Percentiles rank a stretch among this genome's conserved stretches.
phyloP scores from a whole-genome alignment of 495 filamentous ascomycete species.

The Trichoderma orchidacearum region DNA sequence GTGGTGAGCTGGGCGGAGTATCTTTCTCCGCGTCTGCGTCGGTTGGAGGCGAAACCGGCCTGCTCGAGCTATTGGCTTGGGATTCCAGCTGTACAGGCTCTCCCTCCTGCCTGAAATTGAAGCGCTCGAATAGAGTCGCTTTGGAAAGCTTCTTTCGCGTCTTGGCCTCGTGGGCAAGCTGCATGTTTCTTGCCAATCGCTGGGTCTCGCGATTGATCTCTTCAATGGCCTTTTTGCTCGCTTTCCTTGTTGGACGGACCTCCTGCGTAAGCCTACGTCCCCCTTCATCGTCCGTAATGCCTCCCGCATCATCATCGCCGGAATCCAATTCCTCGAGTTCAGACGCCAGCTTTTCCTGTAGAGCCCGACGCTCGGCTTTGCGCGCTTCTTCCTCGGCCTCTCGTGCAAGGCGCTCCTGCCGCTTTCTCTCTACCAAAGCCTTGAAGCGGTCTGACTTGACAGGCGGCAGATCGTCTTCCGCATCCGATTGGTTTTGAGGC shows the following conservation, averaged over 20 bases:
- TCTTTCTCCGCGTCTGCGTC: slow-evolving; percentile 28
- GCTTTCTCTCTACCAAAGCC: slow-evolving; percentile 58
- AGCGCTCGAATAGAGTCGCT: slow-evolving; percentile 67
- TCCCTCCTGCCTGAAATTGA: slow-evolving; percentile 48
- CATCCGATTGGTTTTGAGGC: slow-evolving; percentile 7
- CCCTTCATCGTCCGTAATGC: slow-evolving; percentile 40
- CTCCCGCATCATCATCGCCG: slow-evolving; percentile 18
- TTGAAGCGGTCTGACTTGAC: slow-evolving; percentile 44
- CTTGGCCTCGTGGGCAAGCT: slow-evolving; percentile 77
- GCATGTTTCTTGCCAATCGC: slow-evolving; percentile 76
- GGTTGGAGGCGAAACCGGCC: slow-evolving; percentile 23
- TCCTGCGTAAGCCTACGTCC: slow-evolving; percentile 49
- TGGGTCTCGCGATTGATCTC: slow-evolving; percentile 92
- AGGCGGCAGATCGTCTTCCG: slow-evolving; percentile 34
- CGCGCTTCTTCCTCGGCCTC: slow-evolving; percentile 42
- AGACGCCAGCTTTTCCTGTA: slow-evolving; percentile 11
- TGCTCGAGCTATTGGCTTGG: slow-evolving; percentile 32
- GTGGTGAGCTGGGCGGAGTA: slow-evolving; percentile 43
- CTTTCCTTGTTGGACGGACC: slow-evolving; percentile 59
- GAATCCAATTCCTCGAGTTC: slow-evolving; percentile 3
- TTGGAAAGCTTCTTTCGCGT: slow-evolving; percentile 89
- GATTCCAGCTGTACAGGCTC: slow-evolving; percentile 20
- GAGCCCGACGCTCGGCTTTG: slow-evolving; percentile 35
- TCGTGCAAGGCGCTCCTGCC: slow-evolving; percentile 50
- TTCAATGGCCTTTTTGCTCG: slow-evolving; percentile 91